A percentile compares a stretch with the other conserved stretches of the same genome.
Conservation (phyloP, 352 stramenopile genomes). For the Phytophthora kernoviae region DNA sequence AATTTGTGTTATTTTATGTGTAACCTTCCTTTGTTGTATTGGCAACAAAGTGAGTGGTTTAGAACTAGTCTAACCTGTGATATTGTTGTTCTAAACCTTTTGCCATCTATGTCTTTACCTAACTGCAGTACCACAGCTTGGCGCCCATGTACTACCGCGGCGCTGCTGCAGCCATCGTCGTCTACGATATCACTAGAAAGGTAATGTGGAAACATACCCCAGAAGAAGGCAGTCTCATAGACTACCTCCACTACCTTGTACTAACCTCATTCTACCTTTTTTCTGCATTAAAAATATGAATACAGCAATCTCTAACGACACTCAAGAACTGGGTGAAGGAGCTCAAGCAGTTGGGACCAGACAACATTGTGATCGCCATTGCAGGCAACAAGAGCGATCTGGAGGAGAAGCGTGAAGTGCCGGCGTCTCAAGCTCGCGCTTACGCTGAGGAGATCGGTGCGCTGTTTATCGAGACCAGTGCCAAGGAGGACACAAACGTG, state of each 20-base stretch:
- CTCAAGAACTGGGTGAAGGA: constrained; percentile 97
- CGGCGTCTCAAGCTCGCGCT: constrained; percentile 78
- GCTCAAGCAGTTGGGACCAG: constrained; percentile 90
- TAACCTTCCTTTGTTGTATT: too few species aligned
- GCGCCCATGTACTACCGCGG: constrained; percentile 99
- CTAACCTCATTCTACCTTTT: too few species aligned
- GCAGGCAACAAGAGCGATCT: constrained; percentile 95
- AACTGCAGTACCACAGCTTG: constrained; percentile 92
- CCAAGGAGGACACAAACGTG: constrained; percentile 95
- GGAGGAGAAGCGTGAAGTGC: constrained; percentile 90
- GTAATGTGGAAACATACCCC: too few species aligned
- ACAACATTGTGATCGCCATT: constrained; percentile 96
- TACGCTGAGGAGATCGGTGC: constrained; percentile 94
- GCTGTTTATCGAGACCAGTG: constrained; percentile 94
- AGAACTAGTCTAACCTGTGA: background rate
- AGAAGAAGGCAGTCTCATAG: too few species aligned
- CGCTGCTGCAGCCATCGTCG: constrained; percentile 96
- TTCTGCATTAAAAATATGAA: too few species aligned
- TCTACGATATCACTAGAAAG: constrained; percentile 98
- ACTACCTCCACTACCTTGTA: too few species aligned
- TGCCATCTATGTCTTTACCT: constrained; percentile 1
- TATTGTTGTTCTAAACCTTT: background rate
- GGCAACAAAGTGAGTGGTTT: too few species aligned
- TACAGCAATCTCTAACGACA: constrained; percentile 91
- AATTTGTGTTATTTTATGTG: too few species aligned